These are phyloP conservation scores for Oryza nivara DNA, from an alignment of 176 grass and related monocot genomes.

Conservation along the genomic window DNA sequence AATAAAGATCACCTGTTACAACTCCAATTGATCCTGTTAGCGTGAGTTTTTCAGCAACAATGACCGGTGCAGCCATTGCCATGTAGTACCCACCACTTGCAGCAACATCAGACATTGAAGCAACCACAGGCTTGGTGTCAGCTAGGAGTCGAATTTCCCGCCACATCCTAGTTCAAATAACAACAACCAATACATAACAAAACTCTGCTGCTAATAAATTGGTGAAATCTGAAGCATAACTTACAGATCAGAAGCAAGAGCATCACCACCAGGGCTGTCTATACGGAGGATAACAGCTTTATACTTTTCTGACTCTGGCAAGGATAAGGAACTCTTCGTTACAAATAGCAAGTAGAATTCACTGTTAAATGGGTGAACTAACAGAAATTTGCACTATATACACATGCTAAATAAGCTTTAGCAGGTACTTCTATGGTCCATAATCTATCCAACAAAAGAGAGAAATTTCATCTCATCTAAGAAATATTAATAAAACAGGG, in stretches of 20 bases:
- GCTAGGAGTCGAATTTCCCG: slow-evolving; percentile 93
- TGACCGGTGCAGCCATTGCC: slow-evolving; percentile 89
- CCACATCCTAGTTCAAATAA: slow-evolving; percentile 88
- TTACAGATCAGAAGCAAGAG: slow-evolving; percentile 99
- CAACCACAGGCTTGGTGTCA: slow-evolving; percentile 85
- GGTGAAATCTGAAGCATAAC: slow-evolving; percentile 40
- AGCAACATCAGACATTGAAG: slow-evolving; percentile 96
- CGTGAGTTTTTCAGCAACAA: slow-evolving; percentile 95
- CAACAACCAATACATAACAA: slow-evolving; percentile 32
- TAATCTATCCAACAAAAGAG: background rate
- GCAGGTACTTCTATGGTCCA: slow-evolving; percentile 18
- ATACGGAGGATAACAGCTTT: slow-evolving; percentile 95
- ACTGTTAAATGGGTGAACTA: slow-evolving; percentile 9
- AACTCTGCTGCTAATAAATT: background rate
- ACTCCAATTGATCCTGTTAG: slow-evolving; percentile 97
- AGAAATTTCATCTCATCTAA: background rate
- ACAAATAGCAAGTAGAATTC: slow-evolving; percentile 27
- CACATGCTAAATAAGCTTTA: slow-evolving; percentile 8
- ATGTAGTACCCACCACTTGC: slow-evolving; percentile 98
- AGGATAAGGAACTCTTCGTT: slow-evolving; percentile 44
- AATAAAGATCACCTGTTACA: slow-evolving; percentile 69
- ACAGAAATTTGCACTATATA: slow-evolving; percentile 19
- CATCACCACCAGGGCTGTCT: slow-evolving; percentile 98
- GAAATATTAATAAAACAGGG: slow-evolving; percentile 27
- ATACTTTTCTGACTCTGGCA: slow-evolving; percentile 79